phyloP scores from a whole-genome alignment of 2,329 filamentous ascomycete genomes.

The Verticillium nonalfalfae region DNA sequence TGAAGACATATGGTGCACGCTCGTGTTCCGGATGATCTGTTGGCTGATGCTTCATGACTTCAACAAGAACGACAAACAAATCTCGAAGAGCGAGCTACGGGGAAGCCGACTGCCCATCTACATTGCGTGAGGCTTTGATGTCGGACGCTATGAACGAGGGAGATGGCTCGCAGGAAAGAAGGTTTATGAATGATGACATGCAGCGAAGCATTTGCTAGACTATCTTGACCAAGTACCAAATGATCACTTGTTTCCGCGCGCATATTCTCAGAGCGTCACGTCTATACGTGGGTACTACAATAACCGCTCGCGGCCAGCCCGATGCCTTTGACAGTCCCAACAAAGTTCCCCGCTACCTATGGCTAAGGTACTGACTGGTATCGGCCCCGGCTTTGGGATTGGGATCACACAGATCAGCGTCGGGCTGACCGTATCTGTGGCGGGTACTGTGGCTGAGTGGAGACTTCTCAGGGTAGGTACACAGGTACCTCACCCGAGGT shows the following conservation, averaged over 20 bases:
- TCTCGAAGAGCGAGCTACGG: conserved; percentile 44
- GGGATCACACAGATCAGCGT: background rate
- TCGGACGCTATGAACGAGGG: background rate
- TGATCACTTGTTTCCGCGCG: too few relatives aligned
- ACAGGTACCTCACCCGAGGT: too few relatives aligned
- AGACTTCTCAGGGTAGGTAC: background rate
- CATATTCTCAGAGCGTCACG: too few relatives aligned
- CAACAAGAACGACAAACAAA: conserved; percentile 44
- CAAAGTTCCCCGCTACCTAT: too few relatives aligned
- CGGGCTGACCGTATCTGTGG: background rate
- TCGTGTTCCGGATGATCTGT: conserved; percentile 52
- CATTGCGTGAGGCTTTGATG: conserved; percentile 25
- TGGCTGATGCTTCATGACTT: conserved; percentile 54
- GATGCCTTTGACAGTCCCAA: too few relatives aligned
- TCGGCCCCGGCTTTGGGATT: background rate
- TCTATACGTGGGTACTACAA: too few relatives aligned
- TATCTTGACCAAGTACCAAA: background rate
- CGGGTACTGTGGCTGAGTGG: background rate
- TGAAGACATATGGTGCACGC: conserved; percentile 45
- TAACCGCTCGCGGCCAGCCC: too few relatives aligned
- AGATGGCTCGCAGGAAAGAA: background rate
- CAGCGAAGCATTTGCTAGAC: background rate
- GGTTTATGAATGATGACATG: background rate
- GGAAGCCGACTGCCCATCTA: conserved; percentile 52
- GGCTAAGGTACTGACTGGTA: too few relatives aligned